A percentile compares a stretch with the other conserved stretches of the same genome.
Conservation (phyloP, 1,284 basidiomycete genomes). For the Phylloboletellus chloephorus region DNA sequence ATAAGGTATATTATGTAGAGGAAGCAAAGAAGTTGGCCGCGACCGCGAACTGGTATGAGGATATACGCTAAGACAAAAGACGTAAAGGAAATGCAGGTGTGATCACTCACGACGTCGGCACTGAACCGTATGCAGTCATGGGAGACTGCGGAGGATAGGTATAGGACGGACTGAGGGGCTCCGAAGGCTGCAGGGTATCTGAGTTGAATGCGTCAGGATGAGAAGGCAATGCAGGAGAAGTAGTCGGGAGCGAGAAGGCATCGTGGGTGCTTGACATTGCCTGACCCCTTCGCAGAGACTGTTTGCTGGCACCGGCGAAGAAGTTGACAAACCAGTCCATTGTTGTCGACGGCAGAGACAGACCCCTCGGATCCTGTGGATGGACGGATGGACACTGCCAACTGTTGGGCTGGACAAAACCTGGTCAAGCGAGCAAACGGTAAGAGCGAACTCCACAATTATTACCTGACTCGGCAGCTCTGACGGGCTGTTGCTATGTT, state of each 20-base stretch:
- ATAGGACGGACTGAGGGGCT: constrained; percentile 47
- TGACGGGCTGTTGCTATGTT: constrained; percentile 12
- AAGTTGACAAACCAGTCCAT: constrained; percentile 72
- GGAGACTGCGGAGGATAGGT: constrained; percentile 69
- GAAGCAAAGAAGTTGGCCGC: constrained; percentile 56
- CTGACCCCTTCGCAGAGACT: constrained; percentile 50
- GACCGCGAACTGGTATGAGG: constrained; percentile 45
- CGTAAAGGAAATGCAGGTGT: constrained; percentile 5
- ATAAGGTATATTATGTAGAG: constrained; percentile 52
- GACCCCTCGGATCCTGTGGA: constrained; percentile 4
- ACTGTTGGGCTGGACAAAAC: constrained; percentile 5
- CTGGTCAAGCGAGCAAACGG: constrained; percentile 12
- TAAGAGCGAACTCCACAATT: constrained; percentile 5
- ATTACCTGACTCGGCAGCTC: neutral
- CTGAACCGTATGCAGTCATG: constrained; percentile 49
- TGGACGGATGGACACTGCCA: constrained; percentile 1
- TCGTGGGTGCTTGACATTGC: constrained; percentile 69
- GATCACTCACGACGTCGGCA: constrained; percentile 52
- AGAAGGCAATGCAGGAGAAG: constrained; percentile 52
- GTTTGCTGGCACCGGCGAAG: constrained; percentile 47
- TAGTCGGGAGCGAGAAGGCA: constrained; percentile 71
- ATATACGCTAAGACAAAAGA: constrained; percentile 16
- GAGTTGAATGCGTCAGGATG: constrained; percentile 56
- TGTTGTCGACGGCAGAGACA: constrained; percentile 14
- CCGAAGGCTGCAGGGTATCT: constrained; percentile 46